Evolutionary conservation across 495 filamentous ascomycete species (phyloP), one percentile per base, ranked within the genome.

Genomic region (Hapsidospora chrysogenum): DNA sequence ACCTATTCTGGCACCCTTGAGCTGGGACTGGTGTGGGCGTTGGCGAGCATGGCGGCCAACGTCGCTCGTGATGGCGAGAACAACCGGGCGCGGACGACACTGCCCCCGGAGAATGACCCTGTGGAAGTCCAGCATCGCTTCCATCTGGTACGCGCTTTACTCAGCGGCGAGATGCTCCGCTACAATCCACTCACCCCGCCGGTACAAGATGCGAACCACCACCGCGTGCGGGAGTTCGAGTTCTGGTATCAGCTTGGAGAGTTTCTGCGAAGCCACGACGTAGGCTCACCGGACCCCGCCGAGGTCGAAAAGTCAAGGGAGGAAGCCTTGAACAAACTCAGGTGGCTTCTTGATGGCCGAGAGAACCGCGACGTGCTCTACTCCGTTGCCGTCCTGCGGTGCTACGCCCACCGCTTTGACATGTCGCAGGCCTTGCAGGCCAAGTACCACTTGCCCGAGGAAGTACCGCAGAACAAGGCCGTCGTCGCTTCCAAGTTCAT

Each of bases 321-420:
- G 30, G 66, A 74, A 36, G 67, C 70, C 1, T 56, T 92, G 7
- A 48, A 42, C 3, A 61, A 60, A 5, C 66, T 77, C 48, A 75
- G 84, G 29, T 63, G 64, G 26, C 56, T 86, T 4, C 65, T 93
- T 7, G 76, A 85, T 39, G 76, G 72, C 36, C 68, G 72, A 14
- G 85, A 94, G 58, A 87, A 86, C 46, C 74, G 85, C n/a, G 85
- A 94, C 43, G 81, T 92, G 6, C 67, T 92, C 21, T 94, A 94
- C 51, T 87, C 81, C 9, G 76, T 94, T 39, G 80, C 80, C 17
- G 72, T 92, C 34, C 72, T 77, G 8, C 73, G 85, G 14, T 6
- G 11, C 6, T 26, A 26, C 23, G 77, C 81, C 18, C 66, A 70
- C 25, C 70, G 75, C 13, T 70, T 66, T 63, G 26, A 82, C 63